Percentiles rank a stretch among this genome's conserved stretches.
Conservation (phyloP, 2,329 filamentous ascomycete genomes). For the Cordyceps farinosa region DNA sequence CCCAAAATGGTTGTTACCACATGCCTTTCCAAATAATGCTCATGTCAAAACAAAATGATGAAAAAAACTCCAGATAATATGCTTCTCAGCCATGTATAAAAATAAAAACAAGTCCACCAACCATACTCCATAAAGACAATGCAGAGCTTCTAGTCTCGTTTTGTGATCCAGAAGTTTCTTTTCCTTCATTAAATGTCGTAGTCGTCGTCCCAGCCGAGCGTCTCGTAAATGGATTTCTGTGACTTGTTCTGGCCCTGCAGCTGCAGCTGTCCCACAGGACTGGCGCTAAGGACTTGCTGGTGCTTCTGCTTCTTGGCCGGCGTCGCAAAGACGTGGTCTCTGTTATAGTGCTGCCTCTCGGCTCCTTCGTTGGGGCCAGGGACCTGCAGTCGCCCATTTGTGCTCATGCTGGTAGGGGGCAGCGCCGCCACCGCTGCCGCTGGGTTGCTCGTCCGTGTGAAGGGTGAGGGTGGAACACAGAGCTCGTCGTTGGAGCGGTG, state of each 20-base stretch:
- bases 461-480: conserved; percentile 36
- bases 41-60: neutral
- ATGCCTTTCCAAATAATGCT: neutral
- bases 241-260: conserved; percentile 20
- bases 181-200: conserved; percentile 44
- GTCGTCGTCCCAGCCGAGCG: conserved; percentile 57
- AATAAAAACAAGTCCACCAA: neutral
- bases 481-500: conserved; percentile 28
- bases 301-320: conserved; percentile 35
- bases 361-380: conserved; percentile 19
- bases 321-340: conserved; percentile 32
- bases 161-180: conserved; percentile 18
- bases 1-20: neutral
- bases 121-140: conserved; percentile 1
- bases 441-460: conserved; percentile 28
- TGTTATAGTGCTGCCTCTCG: neutral
- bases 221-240: conserved; percentile 48
- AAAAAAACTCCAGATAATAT: conserved; percentile 6
- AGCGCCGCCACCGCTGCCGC: neutral
- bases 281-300: conserved; percentile 19
- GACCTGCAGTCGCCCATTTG: neutral
- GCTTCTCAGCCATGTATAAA: neutral
- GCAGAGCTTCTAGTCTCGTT: neutral
- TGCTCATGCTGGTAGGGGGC: conserved; percentile 19
- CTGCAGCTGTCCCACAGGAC: conserved; percentile 19